Evolutionary conservation across 2,329 filamentous ascomycete genomes (phyloP), one percentile per base, ranked within the genome.

Genomic region (Paecilomyces variotii): DNA sequence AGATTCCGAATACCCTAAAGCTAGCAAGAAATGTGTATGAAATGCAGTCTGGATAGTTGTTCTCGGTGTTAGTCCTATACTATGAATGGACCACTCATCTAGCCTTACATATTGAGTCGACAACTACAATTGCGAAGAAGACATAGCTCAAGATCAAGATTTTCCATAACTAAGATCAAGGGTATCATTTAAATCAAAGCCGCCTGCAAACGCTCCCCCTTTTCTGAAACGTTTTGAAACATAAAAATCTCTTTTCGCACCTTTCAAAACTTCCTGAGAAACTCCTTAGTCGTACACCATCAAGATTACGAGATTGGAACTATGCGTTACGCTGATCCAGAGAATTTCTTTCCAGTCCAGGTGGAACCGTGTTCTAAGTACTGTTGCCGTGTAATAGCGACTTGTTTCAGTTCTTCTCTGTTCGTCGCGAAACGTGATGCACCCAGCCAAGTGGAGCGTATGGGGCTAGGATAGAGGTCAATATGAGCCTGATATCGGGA

Each of bases 281-380:
- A 27, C 35, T 45, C 45, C 54, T 52, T 52, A 45, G 6, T 14
- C 39, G 5, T 45, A 45, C 39, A 19, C 39, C 14, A 3, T 45
- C 19, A 19, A 45, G n/a, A 24, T 24, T 5, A 45, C n/a, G 14
- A 19, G 24, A 45, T 19, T 9, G 4, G 39, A 45, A 9, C 7
- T 19, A 45, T 9, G 14, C 35, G 39, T 9, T 52, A 52, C 27
- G 27, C 1, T 52, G 50, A 19, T 27, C 77, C 77, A 12, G 77
- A 78, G 70, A 96, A 94, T 68, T 84, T 90, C 67, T 85, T 86
- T 28, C 84, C 85, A 26, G 89, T 81, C 89, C 90, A 93, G 1
- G 77, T 79, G 57, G 83, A 84, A 7, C 94, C 94, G 68, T 91
- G 77, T 73, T 99, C 94, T 56, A 94, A 85, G 72, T 99, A 99